phyloP scores from a whole-genome alignment of 768 basidiomycete genomes.

The Pleurotus tuoliensis region DNA sequence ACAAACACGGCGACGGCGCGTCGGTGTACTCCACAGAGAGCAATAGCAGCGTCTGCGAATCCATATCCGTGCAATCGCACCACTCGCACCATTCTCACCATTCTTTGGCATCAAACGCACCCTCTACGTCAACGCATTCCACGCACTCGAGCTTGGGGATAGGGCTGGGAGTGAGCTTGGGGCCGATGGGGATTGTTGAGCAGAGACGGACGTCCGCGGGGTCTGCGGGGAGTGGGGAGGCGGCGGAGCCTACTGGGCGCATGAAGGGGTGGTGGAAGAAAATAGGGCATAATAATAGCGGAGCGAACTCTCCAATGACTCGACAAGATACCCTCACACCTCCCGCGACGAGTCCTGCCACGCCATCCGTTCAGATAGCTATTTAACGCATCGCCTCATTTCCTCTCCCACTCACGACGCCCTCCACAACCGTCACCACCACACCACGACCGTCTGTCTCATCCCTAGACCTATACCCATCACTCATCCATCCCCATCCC shows the following conservation, averaged over 20 bases:
- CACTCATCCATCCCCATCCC: too few relatives aligned
- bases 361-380: not conserved
- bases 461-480: too few relatives aligned
- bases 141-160: slow-evolving; percentile 19
- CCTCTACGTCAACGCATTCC: not conserved
- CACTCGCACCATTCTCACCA: slow-evolving; percentile 1
- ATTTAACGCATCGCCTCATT: not conserved
- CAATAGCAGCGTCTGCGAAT: slow-evolving; percentile 4
- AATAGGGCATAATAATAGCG: not conserved
- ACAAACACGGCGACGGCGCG: not conserved
- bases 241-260: slow-evolving; percentile 1
- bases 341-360: not conserved
- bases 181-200: slow-evolving; percentile 11
- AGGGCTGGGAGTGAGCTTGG: slow-evolving; percentile 21
- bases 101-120: slow-evolving; percentile 14
- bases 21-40: slow-evolving; percentile 8
- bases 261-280: slow-evolving; percentile 6
- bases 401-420: too few relatives aligned
- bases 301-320: not conserved
- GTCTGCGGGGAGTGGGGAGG: not conserved
- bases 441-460: too few relatives aligned
- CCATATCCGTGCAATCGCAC: slow-evolving; percentile 4
- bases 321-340: not conserved
- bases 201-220: not conserved
- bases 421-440: too few relatives aligned